Evolutionary conservation across 1,139 yeast species (phyloP), one percentile per base, ranked within the genome.

Genomic region (Lodderomyces pseudojiufengensis): DNA sequence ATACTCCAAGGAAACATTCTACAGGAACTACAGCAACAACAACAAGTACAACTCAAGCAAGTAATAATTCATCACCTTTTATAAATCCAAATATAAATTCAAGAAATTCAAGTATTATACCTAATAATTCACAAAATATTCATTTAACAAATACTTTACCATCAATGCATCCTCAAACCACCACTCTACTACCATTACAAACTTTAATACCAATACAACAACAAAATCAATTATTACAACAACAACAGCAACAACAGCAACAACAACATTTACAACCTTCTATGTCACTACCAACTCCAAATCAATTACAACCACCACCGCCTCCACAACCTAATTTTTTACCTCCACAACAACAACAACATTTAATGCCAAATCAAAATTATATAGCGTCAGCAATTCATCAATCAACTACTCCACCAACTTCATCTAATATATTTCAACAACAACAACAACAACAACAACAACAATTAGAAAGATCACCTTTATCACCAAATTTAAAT

Each of bases 1-100:
- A 41, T 10, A 46, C 47, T 3, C 48, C 47, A 6, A 43, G 34
- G 31, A 45, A 42, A 29, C 29, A 23, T 6, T 16, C 22, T 8
- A 31, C 32, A 4, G 9, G 15, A 3, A 9, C 27, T 2, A 24
- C 32, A 4, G 9, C n/a, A 3, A 9, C 27, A 2, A 24, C 4
- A n/a, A 12, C 27, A 3, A 30, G 11, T 9, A 9, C 27, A n/a
- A 4, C 24, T 9, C 31, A 18, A 18, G 20, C 20, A 18, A 18
- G 6, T 18, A 18, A 18, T 7, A 25, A 23, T 23, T 14, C 13
- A 28, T 12, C 31, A 14, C 27, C 31, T 5, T 13, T 18, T 14
- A 15, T 11, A 4, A 15, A 20, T 16, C 13, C 16, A 23, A 18
- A 22, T 22, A 18, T 18, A 18, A 18, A 18, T 18, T 34, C 37